Base-by-base conservation (phyloP, 495 filamentous ascomycete species). In the Penicillium soppii region DNA sequence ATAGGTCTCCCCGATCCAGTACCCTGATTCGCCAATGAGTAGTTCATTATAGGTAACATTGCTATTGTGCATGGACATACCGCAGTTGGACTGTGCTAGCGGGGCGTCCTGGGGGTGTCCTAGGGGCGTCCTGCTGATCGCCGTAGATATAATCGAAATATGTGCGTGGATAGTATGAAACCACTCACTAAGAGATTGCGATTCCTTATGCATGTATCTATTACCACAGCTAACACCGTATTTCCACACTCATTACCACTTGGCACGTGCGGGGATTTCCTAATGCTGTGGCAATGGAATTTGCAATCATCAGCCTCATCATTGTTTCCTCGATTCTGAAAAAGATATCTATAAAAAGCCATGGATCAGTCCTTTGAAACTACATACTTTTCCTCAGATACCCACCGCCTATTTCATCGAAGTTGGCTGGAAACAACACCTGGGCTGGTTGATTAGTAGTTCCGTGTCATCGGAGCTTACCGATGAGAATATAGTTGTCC, bases 401-500 rank as follows among this genome's bases (percentile, higher is more conserved):
- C 19, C 26, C 4, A 29, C n/a, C 35, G 40, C 29, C 38, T 43
- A 26, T 51, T 27, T 5, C 27, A 33, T 33, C 20, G 3, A 6
- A 40, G 38, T 25, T 26, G 25, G 15, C 13, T 35, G 27, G 27
- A 21, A 12, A 40, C 25, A 10, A 32, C 10, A 38, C 43, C 17
- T 36, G 9, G 25, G 20, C 19, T 45, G 23, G n/a, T 32, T 55
- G 43, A 49, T 49, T 39, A 32, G 26, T 32, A n/a, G n/a, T n/a
- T n/a, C n/a, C n/a, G n/a, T 47, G 19, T n/a, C 19, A 22, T 50
- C 53, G 53, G 53, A 44, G 22, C 43, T 27, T 33, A 44, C 63
- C 63, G 63, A 57, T 32, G 8, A 22, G 44, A 35, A 42, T 49
- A 62, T 54, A 52, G 16, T 53, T 33, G 47, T 46, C 47, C 37